A percentile compares a stretch with the other conserved stretches of the same genome.
phyloP scores from a whole-genome alignment of 768 basidiomycete genomes.

The Exsudoporus frostii region DNA sequence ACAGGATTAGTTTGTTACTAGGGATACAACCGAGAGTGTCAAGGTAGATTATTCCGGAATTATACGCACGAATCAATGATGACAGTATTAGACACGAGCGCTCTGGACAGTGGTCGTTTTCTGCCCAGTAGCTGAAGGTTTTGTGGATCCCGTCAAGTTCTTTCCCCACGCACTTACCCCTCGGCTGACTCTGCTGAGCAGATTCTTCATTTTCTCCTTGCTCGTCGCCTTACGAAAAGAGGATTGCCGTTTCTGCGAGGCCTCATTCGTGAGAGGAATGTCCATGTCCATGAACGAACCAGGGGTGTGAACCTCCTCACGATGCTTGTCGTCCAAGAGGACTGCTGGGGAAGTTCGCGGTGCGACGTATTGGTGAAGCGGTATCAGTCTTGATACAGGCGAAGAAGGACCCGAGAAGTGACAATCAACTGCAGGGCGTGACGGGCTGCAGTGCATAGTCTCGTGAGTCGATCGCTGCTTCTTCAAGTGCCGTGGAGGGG shows the following conservation, averaged over 20 bases:
- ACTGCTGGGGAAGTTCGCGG: background rate
- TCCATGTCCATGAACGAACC: constrained; percentile 36
- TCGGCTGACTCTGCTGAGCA: constrained; percentile 25
- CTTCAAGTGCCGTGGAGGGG: constrained; percentile 12
- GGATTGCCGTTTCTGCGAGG: constrained; percentile 5
- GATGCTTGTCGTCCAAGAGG: background rate
- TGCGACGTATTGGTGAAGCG: background rate
- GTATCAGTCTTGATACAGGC: constrained; percentile 1
- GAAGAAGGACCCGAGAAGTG: constrained; percentile 7
- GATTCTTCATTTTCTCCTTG: constrained; percentile 18
- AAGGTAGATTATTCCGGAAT: background rate
- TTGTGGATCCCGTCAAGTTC: constrained; percentile 19
- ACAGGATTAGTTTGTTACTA: constrained; percentile 17
- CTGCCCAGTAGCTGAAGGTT: background rate
- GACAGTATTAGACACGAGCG: constrained; percentile 7
- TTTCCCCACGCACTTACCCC: constrained; percentile 32
- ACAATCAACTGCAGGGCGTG: background rate
- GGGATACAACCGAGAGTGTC: constrained; percentile 20
- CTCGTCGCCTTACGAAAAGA: constrained; percentile 11
- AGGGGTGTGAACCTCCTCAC: constrained; percentile 4
- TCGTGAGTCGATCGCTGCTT: constrained; percentile 12
- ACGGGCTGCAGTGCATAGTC: background rate
- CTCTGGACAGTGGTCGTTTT: background rate
- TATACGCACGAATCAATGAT: constrained; percentile 10
- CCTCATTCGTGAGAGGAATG: constrained; percentile 10